Conservation (phyloP, 768 basidiomycete genomes). For the Mycena vitilis region DNA sequence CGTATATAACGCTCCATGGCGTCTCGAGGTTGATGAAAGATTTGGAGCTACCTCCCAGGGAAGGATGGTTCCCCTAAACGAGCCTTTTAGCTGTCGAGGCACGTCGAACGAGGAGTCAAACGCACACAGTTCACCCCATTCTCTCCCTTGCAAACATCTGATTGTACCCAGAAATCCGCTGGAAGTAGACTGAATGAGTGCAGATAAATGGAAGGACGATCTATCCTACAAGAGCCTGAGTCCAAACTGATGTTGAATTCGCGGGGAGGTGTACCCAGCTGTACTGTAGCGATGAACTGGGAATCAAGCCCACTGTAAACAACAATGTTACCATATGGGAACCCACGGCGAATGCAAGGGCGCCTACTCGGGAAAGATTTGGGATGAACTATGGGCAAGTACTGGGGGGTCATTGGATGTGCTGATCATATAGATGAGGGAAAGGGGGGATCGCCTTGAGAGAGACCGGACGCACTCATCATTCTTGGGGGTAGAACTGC, state of each 20-base stretch:
- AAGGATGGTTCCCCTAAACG: conserved; percentile 30
- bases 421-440: not conserved
- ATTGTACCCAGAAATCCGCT: conserved; percentile 69
- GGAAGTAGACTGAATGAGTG: not conserved
- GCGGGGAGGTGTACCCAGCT: conserved; percentile 61
- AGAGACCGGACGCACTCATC: not conserved
- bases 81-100: not conserved
- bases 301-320: conserved; percentile 27
- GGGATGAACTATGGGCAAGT: conserved; percentile 16
- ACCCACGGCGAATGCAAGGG: not conserved
- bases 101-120: conserved; percentile 1
- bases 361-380: conserved; percentile 24
- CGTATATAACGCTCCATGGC: conserved; percentile 20
- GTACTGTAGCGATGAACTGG: conserved; percentile 40
- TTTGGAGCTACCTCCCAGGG: conserved; percentile 19
- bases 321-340: not conserved
- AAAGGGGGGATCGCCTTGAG: not conserved
- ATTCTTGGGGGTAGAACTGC: conserved; percentile 11
- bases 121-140: conserved; percentile 43
- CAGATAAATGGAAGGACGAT: not conserved
- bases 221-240: conserved; percentile 56
- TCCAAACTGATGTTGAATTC: conserved; percentile 56
- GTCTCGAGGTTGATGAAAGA: conserved; percentile 23
- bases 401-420: not conserved
- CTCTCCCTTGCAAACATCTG: conserved; percentile 57